Evolutionary conservation across 2,329 filamentous ascomycete species (phyloP).

Genomic region (Curvularia sp.): DNA sequence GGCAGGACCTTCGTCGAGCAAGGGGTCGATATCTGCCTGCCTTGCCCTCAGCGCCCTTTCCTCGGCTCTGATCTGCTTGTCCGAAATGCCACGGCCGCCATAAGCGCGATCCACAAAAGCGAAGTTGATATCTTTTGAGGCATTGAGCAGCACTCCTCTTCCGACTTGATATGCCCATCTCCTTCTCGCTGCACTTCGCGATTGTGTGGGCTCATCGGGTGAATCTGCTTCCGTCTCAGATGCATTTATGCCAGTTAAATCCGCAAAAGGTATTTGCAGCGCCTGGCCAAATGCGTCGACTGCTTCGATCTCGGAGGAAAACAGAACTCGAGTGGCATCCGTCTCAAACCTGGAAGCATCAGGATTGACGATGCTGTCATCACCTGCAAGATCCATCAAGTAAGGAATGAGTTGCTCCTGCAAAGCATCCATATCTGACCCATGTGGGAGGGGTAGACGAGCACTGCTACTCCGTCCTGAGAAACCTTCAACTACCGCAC

Average conservation of each 20-base stretch:
- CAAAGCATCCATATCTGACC: conserved; percentile 61
- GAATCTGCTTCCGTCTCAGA: conserved; percentile 28
- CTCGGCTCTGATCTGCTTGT: conserved; percentile 50
- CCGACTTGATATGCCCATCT: conserved; percentile 69
- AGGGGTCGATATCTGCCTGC: conserved; percentile 59
- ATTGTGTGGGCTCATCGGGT: conserved; percentile 49
- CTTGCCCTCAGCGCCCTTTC: conserved; percentile 50
- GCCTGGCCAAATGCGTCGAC: conserved; percentile 64
- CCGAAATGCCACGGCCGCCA: conserved; percentile 62
- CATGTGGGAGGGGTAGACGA: conserved; percentile 61
- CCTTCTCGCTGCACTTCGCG: conserved; percentile 53
- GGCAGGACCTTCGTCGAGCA: conserved; percentile 56
- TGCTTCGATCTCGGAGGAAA: conserved; percentile 61
- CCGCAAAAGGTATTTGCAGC: conserved; percentile 61
- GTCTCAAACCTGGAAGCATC: conserved; percentile 66
- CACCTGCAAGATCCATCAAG: conserved; percentile 61
- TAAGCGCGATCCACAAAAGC: conserved; percentile 66
- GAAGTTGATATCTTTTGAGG: conserved; percentile 63
- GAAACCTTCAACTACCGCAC: conserved; percentile 64
- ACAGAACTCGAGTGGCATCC: conserved; percentile 62
- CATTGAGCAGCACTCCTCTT: conserved; percentile 65
- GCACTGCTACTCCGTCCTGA: conserved; percentile 54
- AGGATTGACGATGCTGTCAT: conserved; percentile 61
- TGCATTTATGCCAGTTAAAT: conserved; percentile 54
- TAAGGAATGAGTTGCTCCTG: conserved; percentile 67